Percentiles rank a stretch among this genome's conserved stretches.
Conservation (phyloP, 768 basidiomycete species). For the Podaxis carcinomalis region DNA sequence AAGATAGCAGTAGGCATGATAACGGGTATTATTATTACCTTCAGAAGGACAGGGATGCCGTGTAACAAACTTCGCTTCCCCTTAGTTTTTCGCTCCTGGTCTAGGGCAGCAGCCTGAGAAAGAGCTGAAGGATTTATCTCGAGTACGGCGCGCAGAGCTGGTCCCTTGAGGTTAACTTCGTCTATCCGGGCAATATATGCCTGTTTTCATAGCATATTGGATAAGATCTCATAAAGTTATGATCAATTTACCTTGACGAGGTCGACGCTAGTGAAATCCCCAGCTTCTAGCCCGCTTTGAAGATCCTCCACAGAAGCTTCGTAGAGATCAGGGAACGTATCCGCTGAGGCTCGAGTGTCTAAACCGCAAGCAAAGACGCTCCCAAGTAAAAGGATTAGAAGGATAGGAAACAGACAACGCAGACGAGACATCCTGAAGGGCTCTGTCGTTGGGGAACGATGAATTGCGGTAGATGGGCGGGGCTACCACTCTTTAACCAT, state of each 20-base stretch:
- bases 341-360: not conserved
- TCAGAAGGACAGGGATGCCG: constrained; percentile 50
- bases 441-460: not conserved
- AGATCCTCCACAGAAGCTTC: constrained; percentile 55
- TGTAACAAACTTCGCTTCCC: constrained; percentile 47
- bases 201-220: constrained; percentile 24
- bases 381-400: not conserved
- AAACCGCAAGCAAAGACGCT: not conserved
- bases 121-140: constrained; percentile 55
- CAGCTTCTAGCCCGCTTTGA: constrained; percentile 45
- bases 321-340: constrained; percentile 49
- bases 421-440: not conserved
- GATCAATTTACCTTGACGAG: constrained; percentile 46
- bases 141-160: constrained; percentile 51
- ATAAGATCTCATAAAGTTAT: not conserved
- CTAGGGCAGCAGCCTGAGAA: constrained; percentile 44
- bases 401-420: not conserved
- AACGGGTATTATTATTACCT: constrained; percentile 24
- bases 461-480: not conserved
- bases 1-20: not conserved
- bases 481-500: not conserved
- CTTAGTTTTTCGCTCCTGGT: constrained; percentile 34
- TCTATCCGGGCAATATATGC: constrained; percentile 65
- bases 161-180: constrained; percentile 62
- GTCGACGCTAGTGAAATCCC: constrained; percentile 54